A percentile compares a stretch with the other conserved stretches of the same genome.
These are phyloP conservation scores for Meyerozyma guilliermondii DNA, from an alignment of 1,139 yeast species.

Conservation along the genomic window DNA sequence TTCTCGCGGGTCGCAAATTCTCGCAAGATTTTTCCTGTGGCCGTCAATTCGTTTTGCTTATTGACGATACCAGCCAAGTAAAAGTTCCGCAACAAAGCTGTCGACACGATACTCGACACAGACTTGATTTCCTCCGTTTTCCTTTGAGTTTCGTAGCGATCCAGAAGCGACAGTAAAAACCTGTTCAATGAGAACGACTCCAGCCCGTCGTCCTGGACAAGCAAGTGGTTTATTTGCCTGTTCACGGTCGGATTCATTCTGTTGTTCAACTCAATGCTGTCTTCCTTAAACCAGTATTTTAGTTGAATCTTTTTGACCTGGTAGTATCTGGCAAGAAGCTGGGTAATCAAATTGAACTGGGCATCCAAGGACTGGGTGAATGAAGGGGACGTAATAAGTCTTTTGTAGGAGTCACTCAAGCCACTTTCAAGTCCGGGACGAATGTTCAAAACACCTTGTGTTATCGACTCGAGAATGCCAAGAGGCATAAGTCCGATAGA, in stretches of 20 bases:
- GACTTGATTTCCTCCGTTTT: conserved; percentile 27
- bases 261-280: conserved; percentile 43
- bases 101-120: conserved; percentile 40
- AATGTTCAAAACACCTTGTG: conserved; percentile 60
- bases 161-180: conserved; percentile 11
- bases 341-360: conserved; percentile 65
- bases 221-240: conserved; percentile 29
- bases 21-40: conserved; percentile 54
- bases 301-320: conserved; percentile 67
- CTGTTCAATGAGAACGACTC: conserved; percentile 11
- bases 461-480: conserved; percentile 60
- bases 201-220: conserved; percentile 19
- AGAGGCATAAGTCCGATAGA: conserved; percentile 72
- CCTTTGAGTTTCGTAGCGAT: conserved; percentile 11
- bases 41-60: conserved; percentile 36
- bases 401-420: conserved; percentile 51
- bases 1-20: conserved; percentile 22
- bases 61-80: conserved; percentile 53
- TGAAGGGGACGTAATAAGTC: conserved; percentile 42
- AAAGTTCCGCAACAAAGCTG: conserved; percentile 56
- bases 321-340: conserved; percentile 75
- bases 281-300: conserved; percentile 56
- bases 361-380: conserved; percentile 50
- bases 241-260: conserved; percentile 47
- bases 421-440: conserved; percentile 72